Base-by-base conservation (phyloP, 352 stramenopile genomes). In the Pythium brassicae region DNA sequence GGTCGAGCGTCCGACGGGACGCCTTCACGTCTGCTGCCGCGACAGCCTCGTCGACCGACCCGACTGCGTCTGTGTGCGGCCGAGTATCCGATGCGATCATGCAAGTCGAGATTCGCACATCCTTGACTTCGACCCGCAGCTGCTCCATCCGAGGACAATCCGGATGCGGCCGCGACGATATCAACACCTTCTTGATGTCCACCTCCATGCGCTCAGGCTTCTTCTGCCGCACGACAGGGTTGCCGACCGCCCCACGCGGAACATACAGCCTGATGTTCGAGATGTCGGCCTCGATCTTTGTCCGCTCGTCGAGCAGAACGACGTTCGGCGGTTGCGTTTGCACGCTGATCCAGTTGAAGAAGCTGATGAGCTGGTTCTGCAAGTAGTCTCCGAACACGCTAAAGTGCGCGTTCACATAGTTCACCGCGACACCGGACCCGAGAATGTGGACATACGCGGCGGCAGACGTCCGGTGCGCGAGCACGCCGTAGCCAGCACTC, bases 311-410 rank as follows among this genome's bases (percentile, higher is more conserved):
- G 1, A 70, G 45, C 2, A 57, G 4, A 53, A 63, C 49, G 2
- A 76, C 35, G 17, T 65, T 54, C 2, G 62, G 40, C 25, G 76
- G 76, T n/a, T 75, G 67, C 23, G 72, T 69, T 50, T 81, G 71
- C 10, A 86, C 57, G 19, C 75, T 77, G 9, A 72, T 71, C 76
- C 77, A 92, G 14, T 74, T 74, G 29, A 83, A 87, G 57, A 89
- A 86, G 0, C 68, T 76, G 25, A 83, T 63, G 20, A 92, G 74
- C 25, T 89, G 68, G 57, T 80, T 78, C 23, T 69, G 71, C 19
- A 89, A 42, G 55, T 86, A 76, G 17, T 87, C 63, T 6, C 64
- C 34, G 12, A 92, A 69, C 0, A 75, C 60, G 20, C 50, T 53
- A 29, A 74, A 79, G 35, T 87, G 72, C 9, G 63, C 59, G 47